Evolutionary conservation across 345 rosid species (phyloP), one percentile per base, ranked within the genome.

Genomic region (Erucastrum elatum): DNA sequence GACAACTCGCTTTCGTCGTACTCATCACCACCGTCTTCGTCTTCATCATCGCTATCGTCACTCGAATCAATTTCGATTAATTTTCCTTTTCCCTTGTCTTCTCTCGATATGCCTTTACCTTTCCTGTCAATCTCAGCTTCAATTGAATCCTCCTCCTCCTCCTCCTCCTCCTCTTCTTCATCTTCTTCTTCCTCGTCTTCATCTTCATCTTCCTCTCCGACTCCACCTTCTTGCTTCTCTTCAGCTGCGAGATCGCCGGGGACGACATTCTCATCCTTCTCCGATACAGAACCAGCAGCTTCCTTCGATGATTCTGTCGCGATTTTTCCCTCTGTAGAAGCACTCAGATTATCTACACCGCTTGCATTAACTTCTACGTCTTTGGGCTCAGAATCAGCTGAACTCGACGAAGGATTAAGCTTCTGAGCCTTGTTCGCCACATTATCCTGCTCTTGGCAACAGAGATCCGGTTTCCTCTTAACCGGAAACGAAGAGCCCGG

Each of bases 1-100:
- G 95, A 90, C 66, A 86, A 82, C 71, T 93, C 95, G 68, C 88
- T 86, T n/a, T 82, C 90, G 11, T 74, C 86, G 1, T 79, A 87
- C 10, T 85, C 83, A 71, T 80, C 83, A 72, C 80, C 87, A 70
- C 71, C 70, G 15, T 75, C 86, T 9, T 80, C 87, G 0, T 80
- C 83, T 3, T 80, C 87, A 62, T 79, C 90, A 26, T 82, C 88
- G 2, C 75, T 82, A 0, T 87, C 93, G 13, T 85, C 88, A 4
- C 81, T 87, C 0, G 79, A 87, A 4, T 79, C 94, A 9, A 80
- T 86, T 31, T 82, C 89, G 30, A 86, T 68, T 80, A 88, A 61
- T 55, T 75, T 64, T 1, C 88, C 82, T 65, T 81, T 78, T 34
- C 85, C 85, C 11, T 81, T 82, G 10, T 82, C 86, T 2, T 81